Base-by-base conservation (phyloP, 208 protist genomes). In the Crithidia brevicula region DNA sequence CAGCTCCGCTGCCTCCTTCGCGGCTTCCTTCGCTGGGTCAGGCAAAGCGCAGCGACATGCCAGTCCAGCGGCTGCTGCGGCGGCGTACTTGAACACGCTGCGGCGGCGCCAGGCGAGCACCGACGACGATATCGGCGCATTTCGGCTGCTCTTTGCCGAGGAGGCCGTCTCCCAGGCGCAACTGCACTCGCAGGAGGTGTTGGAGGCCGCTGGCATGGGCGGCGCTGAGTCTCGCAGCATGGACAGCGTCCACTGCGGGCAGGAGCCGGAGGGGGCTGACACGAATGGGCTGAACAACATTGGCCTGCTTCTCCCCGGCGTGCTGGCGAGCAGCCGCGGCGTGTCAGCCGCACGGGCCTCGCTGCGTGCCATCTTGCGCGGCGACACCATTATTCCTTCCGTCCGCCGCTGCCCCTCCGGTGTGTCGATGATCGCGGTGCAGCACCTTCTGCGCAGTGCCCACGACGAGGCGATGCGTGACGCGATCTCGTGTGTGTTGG, bases 381-480 rank as follows among this genome's bases (percentile, higher is more conserved):
- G 72, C 59, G 77, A 90, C 67, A 77, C 77, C 40, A 63, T 93
- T 18, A 82, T 90, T 57, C 60, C 84, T 7, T 64, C 82, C 0
- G 23, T 80, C 13, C 50, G 54, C 36, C 68, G 65, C 50, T 42
- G 67, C 56, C 46, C 63, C 3, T 58, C 53, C 7, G 75, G 76
- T 5, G 67, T 85, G 23, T 59, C 82, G 23, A 65, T 68, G 45
- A 68, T 88, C 46, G 68, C 82, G 6, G 83, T 82, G 36, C 54
- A 62, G 20, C 65, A 81, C 25, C 56, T 93, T 1, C 46, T 79
- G 16, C 58, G 64, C 57, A 75, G 72, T 54, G 40, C 77, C 5
- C 33, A 72, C 30, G 52, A 72, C 47, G 65, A 45, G 18, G 68
- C 43, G 25, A 52, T 88, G n/a, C 79, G 56, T 6, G 67, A 76